phyloP scores from a whole-genome alignment of 108 stramenopile species.

The Craspedostauros australis region DNA sequence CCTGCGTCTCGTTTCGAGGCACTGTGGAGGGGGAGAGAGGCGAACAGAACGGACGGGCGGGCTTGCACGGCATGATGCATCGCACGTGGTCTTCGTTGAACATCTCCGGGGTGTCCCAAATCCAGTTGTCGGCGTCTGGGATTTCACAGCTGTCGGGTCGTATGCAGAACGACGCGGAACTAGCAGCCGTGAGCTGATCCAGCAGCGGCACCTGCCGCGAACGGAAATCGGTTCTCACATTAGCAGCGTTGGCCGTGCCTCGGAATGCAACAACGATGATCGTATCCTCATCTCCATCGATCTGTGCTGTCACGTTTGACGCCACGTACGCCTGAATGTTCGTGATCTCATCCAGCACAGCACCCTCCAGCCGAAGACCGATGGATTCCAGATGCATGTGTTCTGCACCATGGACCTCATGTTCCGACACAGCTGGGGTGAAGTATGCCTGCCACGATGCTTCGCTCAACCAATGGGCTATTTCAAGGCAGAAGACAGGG shows the following conservation, averaged over 20 bases:
- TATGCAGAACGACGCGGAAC: slow-evolving; percentile 42
- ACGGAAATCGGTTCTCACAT: slow-evolving; percentile 76
- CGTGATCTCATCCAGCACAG: slow-evolving; percentile 57
- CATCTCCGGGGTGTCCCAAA: slow-evolving; percentile 23
- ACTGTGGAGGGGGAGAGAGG: slow-evolving; percentile 16
- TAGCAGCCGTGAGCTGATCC: slow-evolving; percentile 47
- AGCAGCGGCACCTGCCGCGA: slow-evolving; percentile 65
- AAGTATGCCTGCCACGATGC: slow-evolving; percentile 91
- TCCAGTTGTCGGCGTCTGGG: slow-evolving; percentile 27
- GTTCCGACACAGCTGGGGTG: slow-evolving; percentile 45
- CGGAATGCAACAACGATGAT: slow-evolving; percentile 89
- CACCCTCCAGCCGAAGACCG: slow-evolving; percentile 65
- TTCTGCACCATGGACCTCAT: slow-evolving; percentile 37
- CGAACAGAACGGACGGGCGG: slow-evolving; percentile 10
- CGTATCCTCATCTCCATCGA: slow-evolving; percentile 79
- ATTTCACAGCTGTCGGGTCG: slow-evolving; percentile 36
- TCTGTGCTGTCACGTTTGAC: slow-evolving; percentile 47
- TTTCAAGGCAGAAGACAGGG: slow-evolving; percentile 85
- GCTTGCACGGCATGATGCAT: slow-evolving; percentile 15
- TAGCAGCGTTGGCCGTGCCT: slow-evolving; percentile 69
- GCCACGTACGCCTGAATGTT: slow-evolving; percentile 77
- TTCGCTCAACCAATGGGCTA: slow-evolving; percentile 82
- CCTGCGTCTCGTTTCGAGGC: slow-evolving; percentile 5
- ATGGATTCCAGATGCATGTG: slow-evolving; percentile 67
- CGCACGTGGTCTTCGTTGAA: slow-evolving; percentile 1